phyloP scores from a whole-genome alignment of 1,139 yeast genomes.

The Saccharomyces hybrid region DNA sequence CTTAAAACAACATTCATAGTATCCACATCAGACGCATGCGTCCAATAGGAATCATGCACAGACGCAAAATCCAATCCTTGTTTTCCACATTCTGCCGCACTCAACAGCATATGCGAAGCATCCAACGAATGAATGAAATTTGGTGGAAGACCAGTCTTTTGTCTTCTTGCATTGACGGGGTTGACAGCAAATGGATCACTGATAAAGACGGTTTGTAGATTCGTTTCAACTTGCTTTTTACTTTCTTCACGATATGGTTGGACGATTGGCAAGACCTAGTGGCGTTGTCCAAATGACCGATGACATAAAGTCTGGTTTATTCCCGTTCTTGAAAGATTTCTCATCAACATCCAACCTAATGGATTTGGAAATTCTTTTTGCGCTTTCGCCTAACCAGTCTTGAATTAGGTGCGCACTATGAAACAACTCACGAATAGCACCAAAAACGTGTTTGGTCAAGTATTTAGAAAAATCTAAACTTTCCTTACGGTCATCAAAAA shows the following conservation, averaged over 20 bases:
- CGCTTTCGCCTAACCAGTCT: slow-evolving; percentile 90
- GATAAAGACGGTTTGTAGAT: slow-evolving; percentile 74
- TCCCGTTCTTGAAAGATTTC: slow-evolving; percentile 31
- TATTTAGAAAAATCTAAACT: slow-evolving; percentile 47
- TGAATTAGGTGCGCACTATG: slow-evolving; percentile 92
- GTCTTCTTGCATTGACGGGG: slow-evolving; percentile 82
- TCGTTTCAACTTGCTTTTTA: slow-evolving; percentile 61
- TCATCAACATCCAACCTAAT: slow-evolving; percentile 54
- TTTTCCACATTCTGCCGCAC: slow-evolving; percentile 74
- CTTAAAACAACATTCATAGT: slow-evolving; percentile 66
- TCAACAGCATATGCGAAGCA: slow-evolving; percentile 92
- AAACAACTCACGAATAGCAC: slow-evolving; percentile 76
- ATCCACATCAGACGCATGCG: slow-evolving; percentile 83
- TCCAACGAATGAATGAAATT: slow-evolving; percentile 91
- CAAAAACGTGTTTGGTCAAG: slow-evolving; percentile 71
- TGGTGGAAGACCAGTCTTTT: slow-evolving; percentile 91
- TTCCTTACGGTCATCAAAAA: slow-evolving; percentile 37
- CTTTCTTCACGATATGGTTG: slow-evolving; percentile 82
- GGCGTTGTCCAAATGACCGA: slow-evolving; percentile 98
- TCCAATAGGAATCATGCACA: slow-evolving; percentile 98
- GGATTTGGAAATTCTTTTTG: slow-evolving; percentile 72
- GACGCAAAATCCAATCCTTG: slow-evolving; percentile 75
- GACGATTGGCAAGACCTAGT: slow-evolving; percentile 82
- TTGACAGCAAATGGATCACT: slow-evolving; percentile 76
- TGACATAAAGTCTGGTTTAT: slow-evolving; percentile 60